A percentile compares a stretch with the other conserved stretches of the same genome.
Evolutionary conservation across 1,139 yeast genomes (phyloP).

Genomic region (Saccharomycopsis crataegensis): DNA sequence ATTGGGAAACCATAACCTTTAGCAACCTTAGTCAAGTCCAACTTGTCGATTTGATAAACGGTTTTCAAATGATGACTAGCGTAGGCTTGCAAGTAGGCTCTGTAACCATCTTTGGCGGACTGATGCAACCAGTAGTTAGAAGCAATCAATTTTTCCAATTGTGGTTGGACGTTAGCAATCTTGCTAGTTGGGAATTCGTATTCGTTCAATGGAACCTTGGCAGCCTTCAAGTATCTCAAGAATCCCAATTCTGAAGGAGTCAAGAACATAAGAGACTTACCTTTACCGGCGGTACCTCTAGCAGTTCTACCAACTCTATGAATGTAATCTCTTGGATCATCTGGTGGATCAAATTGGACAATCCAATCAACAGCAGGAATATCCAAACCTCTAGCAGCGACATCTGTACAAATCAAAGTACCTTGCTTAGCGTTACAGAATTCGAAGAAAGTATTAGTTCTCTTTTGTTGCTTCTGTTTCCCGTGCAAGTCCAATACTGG

Average conservation of each 20-base stretch:
- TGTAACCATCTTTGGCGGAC: constrained; percentile 94
- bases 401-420: constrained; percentile 88
- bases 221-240: constrained; percentile 87
- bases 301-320: constrained; percentile 99
- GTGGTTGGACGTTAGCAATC: constrained; percentile 93
- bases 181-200: constrained; percentile 91
- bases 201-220: constrained; percentile 94
- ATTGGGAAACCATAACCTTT: constrained; percentile 90
- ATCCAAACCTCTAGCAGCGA: constrained; percentile 97
- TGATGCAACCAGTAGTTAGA: constrained; percentile 92
- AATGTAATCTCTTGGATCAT: constrained; percentile 96
- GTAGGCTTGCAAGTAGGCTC: constrained; percentile 93
- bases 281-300: constrained; percentile 86
- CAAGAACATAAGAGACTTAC: constrained; percentile 90
- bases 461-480: constrained; percentile 95
- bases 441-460: constrained; percentile 96
- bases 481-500: constrained; percentile 97
- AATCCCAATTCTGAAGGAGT: constrained; percentile 93
- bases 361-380: constrained; percentile 98
- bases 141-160: constrained; percentile 81
- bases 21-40: constrained; percentile 91
- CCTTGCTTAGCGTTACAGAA: constrained; percentile 97
- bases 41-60: constrained; percentile 90
- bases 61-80: constrained; percentile 94
- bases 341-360: constrained; percentile 96